Conservation (phyloP, 1,284 basidiomycete species). For the Cystobasidiaceae sp. region DNA sequence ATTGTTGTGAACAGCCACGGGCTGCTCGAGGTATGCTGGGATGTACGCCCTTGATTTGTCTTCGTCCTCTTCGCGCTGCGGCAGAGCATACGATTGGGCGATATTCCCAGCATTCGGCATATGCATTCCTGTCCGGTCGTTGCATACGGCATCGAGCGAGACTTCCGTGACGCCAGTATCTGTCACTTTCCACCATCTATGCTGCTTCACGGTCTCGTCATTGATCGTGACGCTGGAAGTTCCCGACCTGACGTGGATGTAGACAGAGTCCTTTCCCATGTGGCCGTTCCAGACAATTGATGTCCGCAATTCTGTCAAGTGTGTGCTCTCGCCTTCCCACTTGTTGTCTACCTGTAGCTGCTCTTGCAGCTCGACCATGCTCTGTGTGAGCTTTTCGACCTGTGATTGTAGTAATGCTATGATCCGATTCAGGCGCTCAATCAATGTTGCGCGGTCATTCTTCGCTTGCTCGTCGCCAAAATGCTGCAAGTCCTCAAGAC, state of each 20-base stretch:
- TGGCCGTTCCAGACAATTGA: conserved; percentile 19
- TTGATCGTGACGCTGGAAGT: not conserved
- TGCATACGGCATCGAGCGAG: not conserved
- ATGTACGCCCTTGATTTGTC: not conserved
- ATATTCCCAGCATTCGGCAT: conserved; percentile 13
- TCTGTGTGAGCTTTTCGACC: too few species aligned
- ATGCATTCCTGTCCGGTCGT: conserved; percentile 13
- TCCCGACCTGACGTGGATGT: conserved; percentile 13
- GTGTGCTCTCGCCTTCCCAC: not conserved
- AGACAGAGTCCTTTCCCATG: conserved; percentile 8
- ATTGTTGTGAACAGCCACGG: not conserved
- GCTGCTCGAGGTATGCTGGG: not conserved
- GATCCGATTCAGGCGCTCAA: too few species aligned
- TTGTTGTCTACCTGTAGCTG: not conserved
- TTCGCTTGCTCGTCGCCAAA: too few species aligned
- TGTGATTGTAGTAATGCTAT: too few species aligned
- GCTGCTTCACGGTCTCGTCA: not conserved
- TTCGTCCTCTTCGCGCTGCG: not conserved
- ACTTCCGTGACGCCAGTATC: conserved; percentile 2
- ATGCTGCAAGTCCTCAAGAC: too few species aligned
- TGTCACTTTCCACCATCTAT: conserved; percentile 16
- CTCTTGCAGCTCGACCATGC: not conserved
- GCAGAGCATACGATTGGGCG: conserved; percentile 1
- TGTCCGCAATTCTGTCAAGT: conserved; percentile 10
- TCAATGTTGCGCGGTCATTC: too few species aligned